Evolutionary conservation across 257 asterid genomes (phyloP).

Genomic region (Nicotiana benthamiana): DNA sequence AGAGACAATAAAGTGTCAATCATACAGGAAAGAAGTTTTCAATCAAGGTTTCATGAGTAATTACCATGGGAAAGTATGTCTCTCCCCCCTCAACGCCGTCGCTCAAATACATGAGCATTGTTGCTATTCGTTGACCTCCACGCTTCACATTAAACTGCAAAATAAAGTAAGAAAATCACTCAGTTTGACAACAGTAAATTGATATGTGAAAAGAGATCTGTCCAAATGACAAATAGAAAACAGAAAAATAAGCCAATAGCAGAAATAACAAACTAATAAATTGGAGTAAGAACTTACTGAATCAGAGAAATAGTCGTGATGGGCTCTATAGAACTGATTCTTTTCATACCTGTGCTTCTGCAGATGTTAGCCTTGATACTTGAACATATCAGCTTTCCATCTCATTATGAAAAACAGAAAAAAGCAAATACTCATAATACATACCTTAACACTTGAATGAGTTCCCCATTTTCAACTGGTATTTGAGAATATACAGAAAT

Average conservation of each 20-base stretch:
- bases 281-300: conserved; percentile 33
- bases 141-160: conserved; percentile 18
- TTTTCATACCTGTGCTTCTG: conserved; percentile 87
- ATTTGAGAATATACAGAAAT: conserved; percentile 77
- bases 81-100: conserved; percentile 27
- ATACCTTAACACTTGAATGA: conserved; percentile 72
- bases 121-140: conserved; percentile 24
- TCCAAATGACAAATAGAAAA: neutral
- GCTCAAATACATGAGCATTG: conserved; percentile 21
- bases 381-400: conserved; percentile 22
- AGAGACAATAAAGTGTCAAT: neutral
- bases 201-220: neutral
- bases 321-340: conserved; percentile 67
- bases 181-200: neutral
- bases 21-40: neutral
- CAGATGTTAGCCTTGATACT: conserved; percentile 63
- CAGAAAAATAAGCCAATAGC: neutral
- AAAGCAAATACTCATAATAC: conserved; percentile 13
- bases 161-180: neutral
- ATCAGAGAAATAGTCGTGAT: conserved; percentile 81
- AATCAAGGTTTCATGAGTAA: neutral
- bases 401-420: conserved; percentile 17
- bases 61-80: conserved; percentile 23
- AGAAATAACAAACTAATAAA: neutral
- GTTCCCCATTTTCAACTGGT: conserved; percentile 85